Percentiles rank a stretch among this genome's conserved stretches.
Conservation (phyloP, 768 basidiomycete genomes). For the Piloderma croceum region DNA sequence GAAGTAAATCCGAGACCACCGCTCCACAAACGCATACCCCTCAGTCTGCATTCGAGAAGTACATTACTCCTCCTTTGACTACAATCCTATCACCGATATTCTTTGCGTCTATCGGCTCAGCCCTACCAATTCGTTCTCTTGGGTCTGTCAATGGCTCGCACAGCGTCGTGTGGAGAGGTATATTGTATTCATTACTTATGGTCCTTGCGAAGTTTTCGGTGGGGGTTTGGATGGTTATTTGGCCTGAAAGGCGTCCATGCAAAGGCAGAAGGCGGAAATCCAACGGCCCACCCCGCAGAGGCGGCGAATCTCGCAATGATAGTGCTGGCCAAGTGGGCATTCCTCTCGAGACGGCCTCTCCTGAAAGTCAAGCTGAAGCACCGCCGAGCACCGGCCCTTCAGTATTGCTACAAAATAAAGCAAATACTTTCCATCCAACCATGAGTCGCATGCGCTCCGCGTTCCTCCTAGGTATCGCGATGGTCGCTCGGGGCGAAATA, state of each 20-base stretch:
- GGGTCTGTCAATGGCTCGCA: constrained; percentile 34
- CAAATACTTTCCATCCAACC: not conserved
- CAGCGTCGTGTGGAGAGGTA: constrained; percentile 46
- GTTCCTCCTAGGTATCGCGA: constrained; percentile 46
- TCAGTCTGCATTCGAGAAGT: constrained; percentile 27
- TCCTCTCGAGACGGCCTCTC: not conserved
- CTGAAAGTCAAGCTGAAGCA: not conserved
- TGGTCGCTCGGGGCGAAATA: constrained; percentile 67
- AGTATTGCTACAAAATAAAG: not conserved
- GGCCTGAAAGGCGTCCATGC: no score
- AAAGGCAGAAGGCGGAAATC: constrained; percentile 1
- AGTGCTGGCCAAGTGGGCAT: not conserved
- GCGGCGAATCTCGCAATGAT: no score
- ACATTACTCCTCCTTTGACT: constrained; percentile 34
- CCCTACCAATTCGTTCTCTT: constrained; percentile 43
- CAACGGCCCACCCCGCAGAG: not conserved
- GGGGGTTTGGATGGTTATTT: constrained; percentile 40
- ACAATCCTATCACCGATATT: constrained; percentile 55
- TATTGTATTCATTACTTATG: constrained; percentile 57
- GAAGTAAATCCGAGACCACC: no score
- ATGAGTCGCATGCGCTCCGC: constrained; percentile 24
- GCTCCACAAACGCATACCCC: constrained; percentile 11
- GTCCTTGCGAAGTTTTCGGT: constrained; percentile 44
- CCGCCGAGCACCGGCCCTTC: not conserved
- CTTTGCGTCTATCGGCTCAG: constrained; percentile 59